A percentile compares a stretch with the other conserved stretches of the same genome.
Evolutionary conservation across 768 basidiomycete genomes (phyloP).

Genomic region (Rhizopogon roseolus): DNA sequence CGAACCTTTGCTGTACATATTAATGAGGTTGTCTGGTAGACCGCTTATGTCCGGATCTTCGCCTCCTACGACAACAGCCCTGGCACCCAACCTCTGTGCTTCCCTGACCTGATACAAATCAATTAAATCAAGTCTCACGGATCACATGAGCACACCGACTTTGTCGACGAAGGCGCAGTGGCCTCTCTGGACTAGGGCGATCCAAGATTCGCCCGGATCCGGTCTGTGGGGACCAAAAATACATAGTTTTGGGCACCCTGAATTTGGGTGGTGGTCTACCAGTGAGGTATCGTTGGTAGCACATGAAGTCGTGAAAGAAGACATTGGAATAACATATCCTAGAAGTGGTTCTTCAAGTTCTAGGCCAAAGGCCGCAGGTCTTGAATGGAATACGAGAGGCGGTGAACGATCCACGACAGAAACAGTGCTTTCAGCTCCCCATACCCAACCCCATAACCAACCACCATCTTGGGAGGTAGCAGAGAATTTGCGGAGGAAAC

Average conservation of each 20-base stretch:
- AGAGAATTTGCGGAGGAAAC: slow-evolving; percentile 34
- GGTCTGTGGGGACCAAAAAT: slow-evolving; percentile 50
- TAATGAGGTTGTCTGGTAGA: slow-evolving; percentile 72
- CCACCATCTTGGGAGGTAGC: slow-evolving; percentile 38
- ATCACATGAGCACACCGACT: slow-evolving; percentile 40
- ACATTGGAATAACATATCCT: slow-evolving; percentile 68
- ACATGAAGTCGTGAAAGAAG: slow-evolving; percentile 59
- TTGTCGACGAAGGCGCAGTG: slow-evolving; percentile 90
- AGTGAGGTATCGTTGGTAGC: slow-evolving; percentile 21
- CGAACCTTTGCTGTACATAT: slow-evolving; percentile 90
- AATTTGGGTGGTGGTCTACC: slow-evolving; percentile 28
- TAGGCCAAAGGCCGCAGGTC: slow-evolving; percentile 72
- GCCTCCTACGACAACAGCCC: slow-evolving; percentile 90
- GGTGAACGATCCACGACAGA: slow-evolving; percentile 75
- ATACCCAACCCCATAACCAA: slow-evolving; percentile 62
- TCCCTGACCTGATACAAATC: slow-evolving; percentile 37
- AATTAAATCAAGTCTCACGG: neutral
- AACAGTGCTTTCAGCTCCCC: slow-evolving; percentile 66
- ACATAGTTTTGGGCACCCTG: slow-evolving; percentile 70
- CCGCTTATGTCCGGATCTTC: slow-evolving; percentile 60
- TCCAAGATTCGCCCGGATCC: slow-evolving; percentile 68
- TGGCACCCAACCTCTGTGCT: slow-evolving; percentile 70
- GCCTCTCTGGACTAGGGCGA: slow-evolving; percentile 88
- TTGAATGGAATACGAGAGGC: slow-evolving; percentile 62
- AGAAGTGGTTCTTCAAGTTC: slow-evolving; percentile 64